Percentiles rank a stretch among this genome's conserved stretches.
phyloP scores from a whole-genome alignment of 345 rosid genomes.

The Viola odorata region DNA sequence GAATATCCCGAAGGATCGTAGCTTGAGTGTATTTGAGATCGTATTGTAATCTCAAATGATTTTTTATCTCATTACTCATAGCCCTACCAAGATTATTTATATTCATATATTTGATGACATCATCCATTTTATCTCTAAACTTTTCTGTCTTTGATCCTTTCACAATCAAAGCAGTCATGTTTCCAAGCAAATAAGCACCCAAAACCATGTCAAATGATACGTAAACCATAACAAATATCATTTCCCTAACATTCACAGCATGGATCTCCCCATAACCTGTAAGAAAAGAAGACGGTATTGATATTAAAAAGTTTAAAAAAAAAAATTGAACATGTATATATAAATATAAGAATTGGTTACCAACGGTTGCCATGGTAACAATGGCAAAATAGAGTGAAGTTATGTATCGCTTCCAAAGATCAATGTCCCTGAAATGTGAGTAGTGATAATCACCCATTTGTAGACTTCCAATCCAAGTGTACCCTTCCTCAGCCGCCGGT shows the following conservation, averaged over 20 bases:
- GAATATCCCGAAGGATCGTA: constrained; percentile 72
- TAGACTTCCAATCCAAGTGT: constrained; percentile 89
- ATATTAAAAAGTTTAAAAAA: too few species aligned
- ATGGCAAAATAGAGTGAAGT: constrained; percentile 79
- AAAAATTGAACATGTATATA: background rate
- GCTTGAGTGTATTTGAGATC: constrained; percentile 52
- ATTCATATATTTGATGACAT: constrained; percentile 60
- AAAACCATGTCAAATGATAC: constrained; percentile 88
- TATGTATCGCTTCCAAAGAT: constrained; percentile 64
- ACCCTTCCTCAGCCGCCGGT: constrained; percentile 67
- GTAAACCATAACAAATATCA: constrained; percentile 78
- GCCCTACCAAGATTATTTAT: constrained; percentile 58
- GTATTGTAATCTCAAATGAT: constrained; percentile 56
- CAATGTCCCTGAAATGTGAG: constrained; percentile 58
- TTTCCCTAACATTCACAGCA: constrained; percentile 78
- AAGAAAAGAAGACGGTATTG: background rate
- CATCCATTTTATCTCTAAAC: constrained; percentile 71
- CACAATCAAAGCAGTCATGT: constrained; percentile 86
- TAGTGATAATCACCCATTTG: constrained; percentile 68
- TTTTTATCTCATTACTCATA: constrained; percentile 54
- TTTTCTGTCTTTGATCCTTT: constrained; percentile 86
- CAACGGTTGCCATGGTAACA: constrained; percentile 92
- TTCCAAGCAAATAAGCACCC: constrained; percentile 84
- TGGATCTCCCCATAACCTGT: constrained; percentile 92
- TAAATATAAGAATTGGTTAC: constrained; percentile 24